Conservation (phyloP, 495 filamentous ascomycete species). For the Cercophora samala region DNA sequence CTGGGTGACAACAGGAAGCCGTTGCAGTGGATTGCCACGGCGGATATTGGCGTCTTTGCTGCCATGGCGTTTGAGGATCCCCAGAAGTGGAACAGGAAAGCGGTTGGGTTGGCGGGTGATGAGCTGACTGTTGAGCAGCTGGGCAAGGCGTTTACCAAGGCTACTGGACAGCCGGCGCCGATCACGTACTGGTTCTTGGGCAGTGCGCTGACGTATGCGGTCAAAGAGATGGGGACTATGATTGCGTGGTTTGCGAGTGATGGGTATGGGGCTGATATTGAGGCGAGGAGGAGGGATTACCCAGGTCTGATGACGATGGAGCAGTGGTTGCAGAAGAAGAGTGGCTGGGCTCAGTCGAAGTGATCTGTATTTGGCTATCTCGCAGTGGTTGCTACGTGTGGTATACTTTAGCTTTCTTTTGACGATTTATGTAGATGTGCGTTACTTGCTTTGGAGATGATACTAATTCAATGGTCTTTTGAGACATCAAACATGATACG, state of each 20-base stretch:
- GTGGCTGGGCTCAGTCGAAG: neutral
- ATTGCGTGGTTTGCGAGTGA: constrained; percentile 47
- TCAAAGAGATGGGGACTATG: constrained; percentile 43
- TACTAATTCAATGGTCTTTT: too few relatives aligned
- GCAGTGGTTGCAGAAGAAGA: constrained; percentile 32
- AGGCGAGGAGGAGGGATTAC: constrained; percentile 35
- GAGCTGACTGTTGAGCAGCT: constrained; percentile 44
- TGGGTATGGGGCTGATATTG: constrained; percentile 44
- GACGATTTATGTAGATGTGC: too few relatives aligned
- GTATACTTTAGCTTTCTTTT: too few relatives aligned
- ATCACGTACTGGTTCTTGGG: constrained; percentile 40
- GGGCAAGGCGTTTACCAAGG: constrained; percentile 35
- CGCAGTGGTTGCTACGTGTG: too few relatives aligned
- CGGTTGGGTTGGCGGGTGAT: constrained; percentile 46
- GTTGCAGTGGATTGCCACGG: constrained; percentile 55
- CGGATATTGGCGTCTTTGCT: constrained; percentile 64
- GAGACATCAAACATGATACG: too few relatives aligned
- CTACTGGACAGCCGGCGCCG: constrained; percentile 40
- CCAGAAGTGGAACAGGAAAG: constrained; percentile 36
- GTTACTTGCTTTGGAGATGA: too few relatives aligned
- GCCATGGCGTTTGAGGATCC: constrained; percentile 53
- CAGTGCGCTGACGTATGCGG: constrained; percentile 37
- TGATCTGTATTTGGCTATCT: neutral
- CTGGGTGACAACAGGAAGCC: constrained; percentile 37
- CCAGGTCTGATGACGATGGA: constrained; percentile 42